Evolutionary conservation across 2,329 filamentous ascomycete genomes (phyloP).

Genomic region (Fusarium heterosporum): DNA sequence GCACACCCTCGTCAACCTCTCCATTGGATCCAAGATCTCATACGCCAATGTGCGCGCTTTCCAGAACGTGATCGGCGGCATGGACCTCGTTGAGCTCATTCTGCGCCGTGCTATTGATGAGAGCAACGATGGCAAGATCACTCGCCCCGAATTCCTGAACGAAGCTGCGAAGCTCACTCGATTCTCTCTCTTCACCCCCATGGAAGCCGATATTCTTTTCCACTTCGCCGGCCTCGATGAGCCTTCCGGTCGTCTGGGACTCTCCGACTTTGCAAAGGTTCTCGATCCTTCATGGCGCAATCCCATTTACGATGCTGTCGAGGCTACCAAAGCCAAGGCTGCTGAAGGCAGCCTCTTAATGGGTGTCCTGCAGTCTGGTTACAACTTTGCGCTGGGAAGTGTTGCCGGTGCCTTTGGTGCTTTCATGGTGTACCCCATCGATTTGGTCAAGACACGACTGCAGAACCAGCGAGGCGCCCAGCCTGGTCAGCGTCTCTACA

Average conservation of each 20-base stretch:
- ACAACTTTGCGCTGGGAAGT: slow-evolving; percentile 91
- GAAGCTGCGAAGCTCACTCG: slow-evolving; percentile 91
- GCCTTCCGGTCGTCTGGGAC: slow-evolving; percentile 83
- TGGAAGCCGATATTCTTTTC: slow-evolving; percentile 99
- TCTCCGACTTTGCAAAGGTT: slow-evolving; percentile 92
- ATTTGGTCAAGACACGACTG: slow-evolving; percentile 97
- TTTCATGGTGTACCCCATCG: slow-evolving; percentile 99
- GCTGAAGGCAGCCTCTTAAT: slow-evolving; percentile 62
- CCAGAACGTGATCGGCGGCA: slow-evolving; percentile 97
- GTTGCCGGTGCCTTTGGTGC: slow-evolving; percentile 96
- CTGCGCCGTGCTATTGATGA: slow-evolving; percentile 86
- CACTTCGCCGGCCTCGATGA: slow-evolving; percentile 96
- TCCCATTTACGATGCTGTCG: slow-evolving; percentile 64
- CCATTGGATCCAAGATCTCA: slow-evolving; percentile 89
- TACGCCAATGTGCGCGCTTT: slow-evolving; percentile 98
- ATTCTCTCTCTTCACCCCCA: slow-evolving; percentile 96
- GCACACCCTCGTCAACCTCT: slow-evolving; percentile 94
- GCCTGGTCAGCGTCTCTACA: slow-evolving; percentile 90
- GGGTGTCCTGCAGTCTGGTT: slow-evolving; percentile 74
- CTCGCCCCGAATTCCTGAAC: slow-evolving; percentile 91
- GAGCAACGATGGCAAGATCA: slow-evolving; percentile 92
- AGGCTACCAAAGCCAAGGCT: slow-evolving; percentile 55
- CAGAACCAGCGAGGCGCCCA: slow-evolving; percentile 91
- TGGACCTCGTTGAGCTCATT: slow-evolving; percentile 96
- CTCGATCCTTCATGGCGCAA: slow-evolving; percentile 92